Evolutionary conservation across 495 filamentous ascomycete species (phyloP), one percentile per base, ranked within the genome.

Genomic region (Hyaloscypha bicolor): DNA sequence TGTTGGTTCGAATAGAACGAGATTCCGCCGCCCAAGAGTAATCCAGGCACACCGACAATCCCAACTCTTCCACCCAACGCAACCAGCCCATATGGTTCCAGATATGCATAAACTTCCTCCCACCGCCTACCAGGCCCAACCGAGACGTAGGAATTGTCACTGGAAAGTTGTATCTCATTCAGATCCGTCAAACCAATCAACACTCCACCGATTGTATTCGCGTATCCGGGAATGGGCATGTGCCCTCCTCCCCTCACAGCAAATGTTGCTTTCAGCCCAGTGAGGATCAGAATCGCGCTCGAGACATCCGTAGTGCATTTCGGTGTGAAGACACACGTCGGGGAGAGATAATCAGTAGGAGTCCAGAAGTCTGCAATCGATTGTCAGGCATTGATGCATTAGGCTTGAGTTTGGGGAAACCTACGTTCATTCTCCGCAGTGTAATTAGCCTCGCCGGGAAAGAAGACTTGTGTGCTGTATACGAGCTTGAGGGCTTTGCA

Each of bases 41-140:
- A 74, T 6, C 87, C 87, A 22, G 81, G 79, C 11, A 87, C 82
- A n/a, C 87, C 87, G 52, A 90, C 80, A 16, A 72, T 76, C 0
- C 78, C 68, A 31, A 79, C 76, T 55, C 87, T 79, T n/a, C 85
- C 87, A 5, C 86, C 85, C 5, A 80, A 52, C 1, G 81, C 79
- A 16, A 79, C 70, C 2, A 85, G 70, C 11, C 77, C 74, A 29
- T 78, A 73, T 6, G 73, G 65, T 4, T 76, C 78, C 16, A 87
- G 69, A 61, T 70, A 75, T 1, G 62, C 48, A 68, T 87, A 88
- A 11, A 86, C 81, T 25, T 84, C 74, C 9, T 53, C 55, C 84
- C 84, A 87, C 62, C 64, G 66, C 30, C 72, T 72, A 21, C 80
- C 81, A 16, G 80, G 74, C 0, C 73, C 82, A 42, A 82, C 76